Percentiles rank a stretch among this genome's conserved stretches.
phyloP scores from a whole-genome alignment of 2,329 filamentous ascomycete species.

The Dothideomycetes sp. region DNA sequence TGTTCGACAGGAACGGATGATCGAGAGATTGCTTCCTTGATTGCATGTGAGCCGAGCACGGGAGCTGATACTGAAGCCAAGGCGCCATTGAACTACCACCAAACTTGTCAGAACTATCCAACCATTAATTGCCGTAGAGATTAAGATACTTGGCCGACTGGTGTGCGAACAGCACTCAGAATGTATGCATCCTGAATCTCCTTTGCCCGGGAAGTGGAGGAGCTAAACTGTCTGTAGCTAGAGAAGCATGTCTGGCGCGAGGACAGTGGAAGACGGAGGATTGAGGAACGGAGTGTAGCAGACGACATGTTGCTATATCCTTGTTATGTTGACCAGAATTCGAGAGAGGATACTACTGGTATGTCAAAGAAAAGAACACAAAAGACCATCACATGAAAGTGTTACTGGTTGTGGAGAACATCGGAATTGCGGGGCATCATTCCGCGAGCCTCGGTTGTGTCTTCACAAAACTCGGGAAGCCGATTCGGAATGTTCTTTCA shows the following conservation, averaged over 20 bases:
- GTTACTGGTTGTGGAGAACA: constrained; percentile 4
- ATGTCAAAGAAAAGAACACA: background rate
- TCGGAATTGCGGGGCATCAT: background rate
- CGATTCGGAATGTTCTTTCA: no score
- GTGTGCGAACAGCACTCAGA: constrained; percentile 78
- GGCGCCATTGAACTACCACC: constrained; percentile 80
- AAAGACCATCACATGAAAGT: constrained; percentile 12
- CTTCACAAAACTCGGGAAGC: background rate
- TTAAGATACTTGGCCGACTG: constrained; percentile 66
- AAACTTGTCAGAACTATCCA: background rate
- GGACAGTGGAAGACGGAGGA: constrained; percentile 3
- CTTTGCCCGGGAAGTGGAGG: constrained; percentile 40
- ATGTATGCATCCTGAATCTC: constrained; percentile 92
- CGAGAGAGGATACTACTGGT: constrained; percentile 1
- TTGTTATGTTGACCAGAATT: background rate
- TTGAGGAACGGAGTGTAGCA: constrained; percentile 3
- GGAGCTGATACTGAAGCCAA: constrained; percentile 76
- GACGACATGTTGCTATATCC: background rate
- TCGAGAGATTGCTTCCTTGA: constrained; percentile 82
- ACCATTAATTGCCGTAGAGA: background rate
- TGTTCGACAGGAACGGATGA: constrained; percentile 71
- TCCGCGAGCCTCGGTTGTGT: constrained; percentile 6
- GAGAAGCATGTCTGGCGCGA: constrained; percentile 5
- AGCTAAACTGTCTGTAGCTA: constrained; percentile 34
- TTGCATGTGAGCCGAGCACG: constrained; percentile 80